Base-by-base conservation (phyloP, 495 filamentous ascomycete species). In the Lasiosphaeriaceae sp. region DNA sequence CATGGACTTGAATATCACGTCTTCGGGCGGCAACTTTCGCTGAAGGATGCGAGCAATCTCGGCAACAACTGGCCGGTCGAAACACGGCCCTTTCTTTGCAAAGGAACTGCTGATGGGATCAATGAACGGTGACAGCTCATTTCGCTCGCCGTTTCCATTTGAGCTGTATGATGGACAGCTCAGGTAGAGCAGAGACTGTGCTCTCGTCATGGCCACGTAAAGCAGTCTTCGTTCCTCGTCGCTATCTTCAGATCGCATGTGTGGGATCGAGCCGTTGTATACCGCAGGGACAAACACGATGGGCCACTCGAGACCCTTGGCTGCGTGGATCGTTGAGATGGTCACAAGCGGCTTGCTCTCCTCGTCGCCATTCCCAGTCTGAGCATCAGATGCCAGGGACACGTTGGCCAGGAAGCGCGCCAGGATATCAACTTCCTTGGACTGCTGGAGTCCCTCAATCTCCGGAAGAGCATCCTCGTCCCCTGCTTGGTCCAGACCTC, bases 131-230 rank as follows among this genome's bases (percentile, higher is more conserved):
- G 77, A 80, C 1, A 77, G 43, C 24, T 73, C 67, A 19, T 66
- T 60, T 29, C 62, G 54, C 49, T 72, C 70, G 17, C 67, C 67
- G 14, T 57, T 70, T 11, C 66, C 65, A 7, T 59, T 57, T 16
- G 66, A 66, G 43, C 59, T 58, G 53, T 69, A 71, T 21, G 80
- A 68, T 0, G 95, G 92, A 54, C 85, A 88, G 64, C 90, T 96
- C 50, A 97, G 79, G 63, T 97, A 97, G n/a, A 99, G 77, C 31
- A 99, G 72, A 7, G 83, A 86, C 68, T 97, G 86, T 1, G 95
- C 94, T 73, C 94, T 79, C 4, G 95, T 99, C 95, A 99, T 99
- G 8, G 93, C 95, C 6, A 99, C 95, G 68, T 97, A 99, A 0
- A 99, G 78, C 50, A 99, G 72, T 50, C 95, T 77, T 56, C 95